Evolutionary conservation across 768 basidiomycete genomes (phyloP).

Genomic region (Naganishia onofrii): DNA sequence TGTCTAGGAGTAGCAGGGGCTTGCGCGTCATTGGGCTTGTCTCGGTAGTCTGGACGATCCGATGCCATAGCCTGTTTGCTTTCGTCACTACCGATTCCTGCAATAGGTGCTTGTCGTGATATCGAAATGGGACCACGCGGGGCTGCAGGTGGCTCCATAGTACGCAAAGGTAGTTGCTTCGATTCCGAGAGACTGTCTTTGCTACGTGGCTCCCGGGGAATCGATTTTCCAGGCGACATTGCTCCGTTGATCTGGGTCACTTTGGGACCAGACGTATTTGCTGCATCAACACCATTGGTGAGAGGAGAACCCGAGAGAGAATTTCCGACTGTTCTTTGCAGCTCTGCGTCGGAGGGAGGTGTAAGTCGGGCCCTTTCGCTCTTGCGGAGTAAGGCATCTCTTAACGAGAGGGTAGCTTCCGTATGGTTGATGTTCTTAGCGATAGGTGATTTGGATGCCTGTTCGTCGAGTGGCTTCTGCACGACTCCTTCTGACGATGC

Average conservation of each 20-base stretch:
- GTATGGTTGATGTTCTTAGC: neutral
- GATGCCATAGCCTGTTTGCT: neutral
- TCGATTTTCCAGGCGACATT: neutral
- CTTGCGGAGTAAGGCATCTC: conserved; percentile 12
- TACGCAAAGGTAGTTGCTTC: neutral
- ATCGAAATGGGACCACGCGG: conserved; percentile 22
- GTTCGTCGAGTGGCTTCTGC: neutral
- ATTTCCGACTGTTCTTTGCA: neutral
- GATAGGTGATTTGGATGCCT: neutral
- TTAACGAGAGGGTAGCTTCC: conserved; percentile 2
- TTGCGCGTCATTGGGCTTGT: neutral
- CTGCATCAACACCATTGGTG: neutral
- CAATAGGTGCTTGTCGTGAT: neutral
- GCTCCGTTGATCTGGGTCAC: neutral
- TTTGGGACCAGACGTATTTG: neutral
- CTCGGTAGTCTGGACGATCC: neutral
- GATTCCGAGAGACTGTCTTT: neutral
- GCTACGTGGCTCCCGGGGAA: neutral
- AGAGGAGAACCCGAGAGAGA: neutral
- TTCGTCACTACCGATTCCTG: neutral
- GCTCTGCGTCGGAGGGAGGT: neutral
- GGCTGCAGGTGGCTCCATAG: conserved; percentile 8
- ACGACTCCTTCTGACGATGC: neutral
- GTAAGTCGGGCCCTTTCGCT: conserved; percentile 5
- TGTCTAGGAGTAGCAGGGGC: conserved; percentile 19